Conservation (phyloP, 75 land plant genomes). For the Cupressus sempervirens region DNA sequence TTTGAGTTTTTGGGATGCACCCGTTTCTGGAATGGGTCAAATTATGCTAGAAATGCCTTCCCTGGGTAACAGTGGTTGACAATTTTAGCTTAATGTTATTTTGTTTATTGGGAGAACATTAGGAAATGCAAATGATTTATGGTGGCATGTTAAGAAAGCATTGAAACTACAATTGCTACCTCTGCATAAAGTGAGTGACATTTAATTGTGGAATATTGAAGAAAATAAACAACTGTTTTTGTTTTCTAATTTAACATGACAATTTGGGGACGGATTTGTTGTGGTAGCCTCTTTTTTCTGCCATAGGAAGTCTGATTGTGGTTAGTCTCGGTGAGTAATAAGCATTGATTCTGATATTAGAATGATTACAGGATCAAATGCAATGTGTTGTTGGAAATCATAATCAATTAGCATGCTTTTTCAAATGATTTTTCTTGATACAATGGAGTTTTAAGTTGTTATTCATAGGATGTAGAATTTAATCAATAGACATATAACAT, state of each 20-base stretch:
- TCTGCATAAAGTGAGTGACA: neutral
- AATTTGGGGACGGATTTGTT: neutral
- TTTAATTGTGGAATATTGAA: neutral
- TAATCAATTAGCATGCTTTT: neutral
- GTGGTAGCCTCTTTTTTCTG: neutral
- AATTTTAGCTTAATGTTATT: neutral
- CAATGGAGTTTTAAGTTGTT: neutral
- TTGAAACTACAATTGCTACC: neutral
- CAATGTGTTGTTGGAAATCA: neutral
- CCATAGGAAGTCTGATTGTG: neutral
- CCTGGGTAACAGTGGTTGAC: no score
- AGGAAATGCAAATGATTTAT: neutral
- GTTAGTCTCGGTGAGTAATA: neutral
- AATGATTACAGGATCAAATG: neutral
- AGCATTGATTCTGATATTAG: neutral
- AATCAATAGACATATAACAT: neutral
- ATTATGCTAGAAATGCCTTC: no score
- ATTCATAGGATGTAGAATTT: neutral
- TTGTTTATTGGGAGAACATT: neutral
- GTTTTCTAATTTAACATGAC: neutral
- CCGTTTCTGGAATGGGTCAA: no score
- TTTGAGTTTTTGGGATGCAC: no score
- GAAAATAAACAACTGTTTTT: neutral
- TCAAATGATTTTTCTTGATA: neutral
- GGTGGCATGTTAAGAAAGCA: neutral